Evolutionary conservation across 2,329 filamentous ascomycete species (phyloP), one percentile per base, ranked within the genome.

Genomic region (Lasiodiplodia citricola): DNA sequence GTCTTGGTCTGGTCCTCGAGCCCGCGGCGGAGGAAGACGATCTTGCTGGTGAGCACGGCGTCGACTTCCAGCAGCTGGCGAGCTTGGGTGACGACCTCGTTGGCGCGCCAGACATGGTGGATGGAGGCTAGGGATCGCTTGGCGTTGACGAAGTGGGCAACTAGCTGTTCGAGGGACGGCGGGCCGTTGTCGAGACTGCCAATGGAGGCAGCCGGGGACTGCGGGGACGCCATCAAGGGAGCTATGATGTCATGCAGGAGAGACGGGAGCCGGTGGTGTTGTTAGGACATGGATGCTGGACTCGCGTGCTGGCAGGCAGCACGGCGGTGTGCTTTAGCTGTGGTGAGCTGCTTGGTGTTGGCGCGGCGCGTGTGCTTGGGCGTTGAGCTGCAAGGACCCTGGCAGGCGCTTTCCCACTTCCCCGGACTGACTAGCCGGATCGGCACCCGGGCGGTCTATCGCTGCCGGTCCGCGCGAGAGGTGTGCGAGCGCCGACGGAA

Each of bases 91-190:
- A 96, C 91, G 68, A 97, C 90, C 75, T 96, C 92, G 76, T 96
- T 94, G 72, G 94, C 94, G 70, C 92, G 92, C 77, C 92, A 90
- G 64, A 97, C 93, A 70, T 92, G 90, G 52, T 86, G 88, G 78
- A 96, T 94, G 13, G 93, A 93, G 18, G 92, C 92, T 4, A 98
- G 87, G 1, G 94, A 94, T 55, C 93, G 89, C 78, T 97, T 97
- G 10, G 95, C 92, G 37, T 91, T 90, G 51, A 97, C 88, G 44
- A 97, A 90, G 80, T 97, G 90, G 66, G 89, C 87, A 68, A 97
- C 92, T 54, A 98, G 88, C 28, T 88, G 89, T 74, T 97, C 93
- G 75, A 97, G 87, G 28, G 79, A 79, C 38, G 82, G 81, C 37
- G 79, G 75, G 60, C 79, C 79, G 62, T 80, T 75, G 68, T 73